Evolutionary conservation across 129 eudicot genomes (phyloP).

Genomic region (Pulicaria dysenterica): DNA sequence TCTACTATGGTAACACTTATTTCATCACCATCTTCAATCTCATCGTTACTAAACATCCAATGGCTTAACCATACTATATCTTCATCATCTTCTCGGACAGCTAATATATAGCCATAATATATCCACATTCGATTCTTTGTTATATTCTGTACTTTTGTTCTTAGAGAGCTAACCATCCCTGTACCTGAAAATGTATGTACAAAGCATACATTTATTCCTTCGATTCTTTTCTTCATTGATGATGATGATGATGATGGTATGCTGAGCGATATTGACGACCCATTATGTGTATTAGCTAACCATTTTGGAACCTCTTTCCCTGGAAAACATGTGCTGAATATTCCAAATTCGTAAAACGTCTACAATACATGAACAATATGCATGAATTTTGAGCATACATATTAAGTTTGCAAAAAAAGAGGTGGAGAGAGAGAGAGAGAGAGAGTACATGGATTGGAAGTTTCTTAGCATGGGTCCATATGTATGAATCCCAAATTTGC

Average conservation of each 20-base stretch:
- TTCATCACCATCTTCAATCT: no score
- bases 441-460: neutral
- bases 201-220: neutral
- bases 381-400: neutral
- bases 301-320: constrained; percentile 18
- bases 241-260: neutral
- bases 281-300: neutral
- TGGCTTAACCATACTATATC: constrained; percentile 35
- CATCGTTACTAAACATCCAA: no score
- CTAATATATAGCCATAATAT: neutral
- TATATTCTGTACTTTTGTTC: neutral
- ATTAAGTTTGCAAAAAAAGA: neutral
- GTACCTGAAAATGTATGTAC: neutral
- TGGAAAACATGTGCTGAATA: constrained; percentile 23
- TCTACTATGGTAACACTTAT: no score
- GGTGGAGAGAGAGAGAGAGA: neutral
- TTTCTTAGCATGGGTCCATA: neutral
- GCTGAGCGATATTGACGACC: neutral
- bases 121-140: constrained; percentile 5
- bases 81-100: constrained; percentile 9
- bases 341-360: neutral
- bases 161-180: neutral
- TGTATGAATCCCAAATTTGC: neutral
- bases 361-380: neutral
- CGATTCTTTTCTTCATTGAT: neutral